A percentile compares a stretch with the other conserved stretches of the same genome.
phyloP scores from a whole-genome alignment of 345 rosid species.

The Hibiscus tridactylites region DNA sequence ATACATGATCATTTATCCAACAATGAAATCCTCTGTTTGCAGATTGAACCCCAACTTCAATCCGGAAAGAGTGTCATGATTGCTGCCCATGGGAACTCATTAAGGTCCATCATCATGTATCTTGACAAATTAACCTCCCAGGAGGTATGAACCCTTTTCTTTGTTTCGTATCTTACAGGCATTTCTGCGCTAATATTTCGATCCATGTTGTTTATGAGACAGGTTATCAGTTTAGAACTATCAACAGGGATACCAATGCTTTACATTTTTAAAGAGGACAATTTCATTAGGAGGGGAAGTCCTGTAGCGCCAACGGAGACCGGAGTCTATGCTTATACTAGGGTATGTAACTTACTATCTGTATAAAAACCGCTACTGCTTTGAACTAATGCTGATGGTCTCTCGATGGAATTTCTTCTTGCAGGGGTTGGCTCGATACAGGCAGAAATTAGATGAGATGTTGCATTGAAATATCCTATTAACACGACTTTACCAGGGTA shows the following conservation, averaged over 20 bases:
- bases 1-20: not conserved
- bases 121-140: slow-evolving; percentile 92
- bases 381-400: not conserved
- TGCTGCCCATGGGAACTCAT: slow-evolving; percentile 93
- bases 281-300: slow-evolving; percentile 83
- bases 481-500: too few relatives aligned
- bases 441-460: slow-evolving; percentile 82
- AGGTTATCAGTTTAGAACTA: slow-evolving; percentile 79
- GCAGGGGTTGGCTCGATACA: slow-evolving; percentile 77
- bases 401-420: slow-evolving; percentile 12
- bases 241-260: slow-evolving; percentile 96
- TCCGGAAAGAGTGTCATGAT: slow-evolving; percentile 82
- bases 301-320: slow-evolving; percentile 82
- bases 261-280: slow-evolving; percentile 81
- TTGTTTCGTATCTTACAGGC: not conserved
- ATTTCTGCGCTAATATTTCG: not conserved
- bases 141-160: slow-evolving; percentile 45
- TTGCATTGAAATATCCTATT: slow-evolving; percentile 26
- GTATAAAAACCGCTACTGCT: too few relatives aligned
- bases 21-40: slow-evolving; percentile 12
- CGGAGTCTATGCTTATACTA: slow-evolving; percentile 91
- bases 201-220: not conserved
- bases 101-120: slow-evolving; percentile 94
- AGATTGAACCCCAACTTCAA: slow-evolving; percentile 83
- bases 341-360: slow-evolving; percentile 33